Percentiles rank a stretch among this genome's conserved stretches.
Conservation (phyloP, 176 grass and related monocot genomes). For the Rhynchospora tenuis region DNA sequence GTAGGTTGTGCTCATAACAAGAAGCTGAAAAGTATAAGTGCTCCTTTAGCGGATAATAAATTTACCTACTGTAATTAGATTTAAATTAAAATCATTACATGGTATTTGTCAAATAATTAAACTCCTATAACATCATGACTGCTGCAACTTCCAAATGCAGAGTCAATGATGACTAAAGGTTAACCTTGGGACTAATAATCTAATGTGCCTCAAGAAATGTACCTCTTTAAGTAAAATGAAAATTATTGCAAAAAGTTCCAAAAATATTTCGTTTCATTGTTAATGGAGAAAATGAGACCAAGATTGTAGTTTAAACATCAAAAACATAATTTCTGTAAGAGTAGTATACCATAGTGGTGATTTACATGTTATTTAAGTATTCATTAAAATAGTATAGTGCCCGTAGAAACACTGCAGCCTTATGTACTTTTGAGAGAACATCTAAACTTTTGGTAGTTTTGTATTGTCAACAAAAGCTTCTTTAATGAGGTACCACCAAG, state of each 20-base stretch:
- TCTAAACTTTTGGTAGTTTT: background rate
- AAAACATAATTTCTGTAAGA: background rate
- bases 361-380: background rate
- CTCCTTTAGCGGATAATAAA: background rate
- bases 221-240: too few relatives aligned
- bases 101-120: background rate
- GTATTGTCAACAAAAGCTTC: background rate
- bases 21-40: background rate
- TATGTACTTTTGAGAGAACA: background rate
- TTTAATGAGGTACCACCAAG: background rate
- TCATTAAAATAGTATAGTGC: background rate
- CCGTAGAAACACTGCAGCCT: background rate
- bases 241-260: background rate
- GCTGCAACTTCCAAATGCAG: background rate
- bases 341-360: background rate
- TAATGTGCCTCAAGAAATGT: too few relatives aligned
- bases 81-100: background rate
- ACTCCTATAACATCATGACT: background rate
- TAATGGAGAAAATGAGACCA: background rate
- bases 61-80: background rate
- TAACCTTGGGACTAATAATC: too few relatives aligned
- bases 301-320: background rate
- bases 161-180: background rate
- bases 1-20: background rate
- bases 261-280: background rate